Percentiles rank a stretch among this genome's conserved stretches.
Evolutionary conservation across 805 yeast species (phyloP).

Genomic region (Isabelozyma heimii): DNA sequence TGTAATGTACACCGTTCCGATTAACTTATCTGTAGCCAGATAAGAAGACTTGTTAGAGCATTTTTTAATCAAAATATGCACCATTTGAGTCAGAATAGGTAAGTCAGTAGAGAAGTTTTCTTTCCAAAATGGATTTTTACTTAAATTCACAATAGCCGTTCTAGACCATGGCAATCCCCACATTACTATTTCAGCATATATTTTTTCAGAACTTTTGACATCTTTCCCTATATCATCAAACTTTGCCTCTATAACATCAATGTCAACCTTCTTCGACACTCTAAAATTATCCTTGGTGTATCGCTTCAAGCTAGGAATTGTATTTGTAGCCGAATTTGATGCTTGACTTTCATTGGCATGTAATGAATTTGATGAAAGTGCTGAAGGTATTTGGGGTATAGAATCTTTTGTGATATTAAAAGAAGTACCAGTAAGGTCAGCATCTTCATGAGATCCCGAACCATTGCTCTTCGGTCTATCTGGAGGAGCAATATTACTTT

Average conservation of each 20-base stretch:
- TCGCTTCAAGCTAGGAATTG: conserved; percentile 8
- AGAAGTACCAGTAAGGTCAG: not conserved
- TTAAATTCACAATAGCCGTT: conserved; percentile 59
- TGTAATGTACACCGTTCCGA: conserved; percentile 55
- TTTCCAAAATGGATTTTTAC: conserved; percentile 72
- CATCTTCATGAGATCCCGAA: not conserved
- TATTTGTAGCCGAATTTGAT: not conserved
- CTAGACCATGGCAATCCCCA: conserved; percentile 79
- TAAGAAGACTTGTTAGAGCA: conserved; percentile 19
- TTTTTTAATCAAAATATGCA: conserved; percentile 47
- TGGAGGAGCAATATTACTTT: conserved; percentile 1
- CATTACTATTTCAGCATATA: conserved; percentile 69
- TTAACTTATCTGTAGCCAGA: conserved; percentile 33
- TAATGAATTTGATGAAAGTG: not conserved
- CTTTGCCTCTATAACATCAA: conserved; percentile 67
- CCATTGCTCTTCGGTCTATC: not conserved
- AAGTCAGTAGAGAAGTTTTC: conserved; percentile 67
- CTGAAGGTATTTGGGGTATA: not conserved
- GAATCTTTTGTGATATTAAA: not conserved
- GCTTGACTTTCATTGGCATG: not conserved
- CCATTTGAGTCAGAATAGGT: conserved; percentile 52
- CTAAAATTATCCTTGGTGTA: conserved; percentile 41
- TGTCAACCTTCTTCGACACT: conserved; percentile 48
- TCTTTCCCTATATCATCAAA: conserved; percentile 28
- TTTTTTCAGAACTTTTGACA: conserved; percentile 14